These are phyloP conservation scores for Fraxinus americana DNA, from an alignment of 257 asterid genomes.

Conservation along the genomic window DNA sequence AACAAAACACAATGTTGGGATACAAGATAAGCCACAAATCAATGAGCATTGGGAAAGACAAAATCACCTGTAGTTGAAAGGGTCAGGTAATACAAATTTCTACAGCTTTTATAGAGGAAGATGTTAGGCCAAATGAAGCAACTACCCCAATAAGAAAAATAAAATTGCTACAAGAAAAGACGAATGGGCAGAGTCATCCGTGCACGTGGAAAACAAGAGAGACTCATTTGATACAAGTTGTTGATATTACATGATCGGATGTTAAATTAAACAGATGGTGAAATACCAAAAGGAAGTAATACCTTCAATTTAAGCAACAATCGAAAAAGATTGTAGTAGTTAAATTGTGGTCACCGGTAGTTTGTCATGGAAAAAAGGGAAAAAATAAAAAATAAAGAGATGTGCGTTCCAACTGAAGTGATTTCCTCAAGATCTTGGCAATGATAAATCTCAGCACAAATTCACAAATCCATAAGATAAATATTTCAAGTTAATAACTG, in stretches of 20 bases:
- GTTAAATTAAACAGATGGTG: conserved; percentile 4
- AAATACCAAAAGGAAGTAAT: background rate
- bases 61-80: background rate
- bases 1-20: background rate
- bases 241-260: conserved; percentile 2
- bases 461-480: background rate
- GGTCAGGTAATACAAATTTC: background rate
- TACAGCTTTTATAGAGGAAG: background rate
- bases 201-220: background rate
- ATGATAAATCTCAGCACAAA: background rate
- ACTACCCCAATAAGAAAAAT: conserved; percentile 5
- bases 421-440: background rate
- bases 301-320: background rate
- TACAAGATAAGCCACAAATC: background rate
- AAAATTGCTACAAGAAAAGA: background rate
- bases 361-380: background rate
- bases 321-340: background rate
- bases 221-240: background rate
- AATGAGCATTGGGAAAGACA: background rate
- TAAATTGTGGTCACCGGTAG: background rate
- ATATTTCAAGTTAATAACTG: background rate
- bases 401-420: background rate
- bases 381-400: background rate
- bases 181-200: background rate
- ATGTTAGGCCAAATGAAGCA: background rate